Percentiles rank a stretch among this genome's conserved stretches.
Conservation (phyloP, 768 basidiomycete species). For the Serendipita sp. region DNA sequence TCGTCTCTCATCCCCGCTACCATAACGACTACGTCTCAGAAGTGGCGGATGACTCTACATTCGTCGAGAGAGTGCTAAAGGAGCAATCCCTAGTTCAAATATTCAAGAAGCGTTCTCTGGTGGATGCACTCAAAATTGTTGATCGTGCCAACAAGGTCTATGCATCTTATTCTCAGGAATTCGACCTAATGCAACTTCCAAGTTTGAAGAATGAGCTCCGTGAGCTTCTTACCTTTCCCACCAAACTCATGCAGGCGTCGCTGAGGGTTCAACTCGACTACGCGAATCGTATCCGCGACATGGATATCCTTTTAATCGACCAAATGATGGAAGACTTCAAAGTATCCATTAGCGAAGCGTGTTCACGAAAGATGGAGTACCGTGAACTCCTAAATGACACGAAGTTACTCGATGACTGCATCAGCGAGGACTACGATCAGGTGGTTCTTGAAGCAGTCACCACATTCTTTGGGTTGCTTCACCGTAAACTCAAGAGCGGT, state of each 20-base stretch:
- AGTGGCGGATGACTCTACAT: constrained; percentile 55
- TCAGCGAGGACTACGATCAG: constrained; percentile 77
- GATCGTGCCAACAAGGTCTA: neutral
- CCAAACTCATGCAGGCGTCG: constrained; percentile 81
- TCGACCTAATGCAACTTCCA: constrained; percentile 81
- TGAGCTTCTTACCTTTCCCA: constrained; percentile 90
- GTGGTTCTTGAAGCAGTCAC: constrained; percentile 76
- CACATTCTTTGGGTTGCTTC: constrained; percentile 84
- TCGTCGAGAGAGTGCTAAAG: constrained; percentile 86
- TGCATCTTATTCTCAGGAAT: constrained; percentile 23
- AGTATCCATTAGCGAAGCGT: constrained; percentile 78
- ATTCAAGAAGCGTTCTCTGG: constrained; percentile 77
- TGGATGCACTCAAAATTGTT: constrained; percentile 10
- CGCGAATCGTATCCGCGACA: constrained; percentile 73
- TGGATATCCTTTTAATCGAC: constrained; percentile 79
- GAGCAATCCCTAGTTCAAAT: constrained; percentile 92
- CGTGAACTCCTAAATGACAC: constrained; percentile 76
- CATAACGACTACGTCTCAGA: constrained; percentile 15
- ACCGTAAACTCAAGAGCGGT: constrained; percentile 90
- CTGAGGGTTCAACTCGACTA: constrained; percentile 81
- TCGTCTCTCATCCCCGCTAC: constrained; percentile 20
- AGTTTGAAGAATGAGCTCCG: constrained; percentile 80
- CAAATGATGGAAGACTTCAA: constrained; percentile 90
- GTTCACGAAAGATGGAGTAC: constrained; percentile 89
- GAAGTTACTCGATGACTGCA: constrained; percentile 81